Base-by-base conservation (phyloP, 257 asterid species). In the Catharanthus roseus region DNA sequence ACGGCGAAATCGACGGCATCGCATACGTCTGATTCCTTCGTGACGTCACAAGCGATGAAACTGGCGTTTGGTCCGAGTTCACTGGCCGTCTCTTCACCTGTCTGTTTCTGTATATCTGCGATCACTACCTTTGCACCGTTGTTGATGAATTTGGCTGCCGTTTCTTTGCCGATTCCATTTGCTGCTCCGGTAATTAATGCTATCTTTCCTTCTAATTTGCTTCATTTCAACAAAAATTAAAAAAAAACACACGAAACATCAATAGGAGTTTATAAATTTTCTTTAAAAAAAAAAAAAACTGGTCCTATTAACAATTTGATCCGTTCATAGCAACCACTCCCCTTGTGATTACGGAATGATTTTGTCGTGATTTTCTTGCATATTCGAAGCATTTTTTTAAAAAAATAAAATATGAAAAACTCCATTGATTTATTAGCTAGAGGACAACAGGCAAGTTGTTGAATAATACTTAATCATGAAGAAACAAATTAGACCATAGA, bases 111-210 rank as follows among this genome's bases (percentile, higher is more conserved):
- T 39, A 88, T 76, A 36, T 93, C 97, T 15, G 98, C 92, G 0
- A 93, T 69, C 54, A 93, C 81, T 19, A 93, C 96, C 67, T 82
- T 84, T 47, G 97, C 97, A 0, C 99, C 99, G 10, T 86, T 77
- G 73, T 47, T 58, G 57, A 89, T 81, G 89, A 91, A 91, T 55
- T 82, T 84, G 10, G 75, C 38, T 1, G 97, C 97, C 3, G 99
- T 89, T 73, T 81, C 97, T 80, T 80, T 86, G 15, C 99, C 97
- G 41, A 91, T 86, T 2, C 99, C 97, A 21, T 82, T 80, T 33
- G 99, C 96, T 28, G 89, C 96, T 8, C 99, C 97, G 0, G 96
- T 91, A 69, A 93, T 91, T 19, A 91, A 70, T 23, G 96, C 96
- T 67, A 91, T 83, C 73, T 91, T 91, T 50, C 96, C 95, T 84